Evolutionary conservation across 139 green algal species (phyloP).

Genomic region (Tetratostichococcus sp.): DNA sequence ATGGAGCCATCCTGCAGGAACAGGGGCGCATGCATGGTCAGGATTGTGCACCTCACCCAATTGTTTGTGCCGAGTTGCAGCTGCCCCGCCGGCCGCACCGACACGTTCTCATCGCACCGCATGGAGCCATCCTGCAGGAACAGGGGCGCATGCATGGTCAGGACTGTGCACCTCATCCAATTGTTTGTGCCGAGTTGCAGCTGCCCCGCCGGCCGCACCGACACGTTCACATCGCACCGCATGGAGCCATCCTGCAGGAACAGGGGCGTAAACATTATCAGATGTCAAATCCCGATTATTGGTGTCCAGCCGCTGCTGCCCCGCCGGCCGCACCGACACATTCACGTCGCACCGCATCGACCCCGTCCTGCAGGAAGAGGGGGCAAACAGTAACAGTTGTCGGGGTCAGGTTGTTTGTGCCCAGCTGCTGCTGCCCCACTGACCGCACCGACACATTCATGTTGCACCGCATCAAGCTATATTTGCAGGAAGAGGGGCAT

Average conservation of each 20-base stretch:
- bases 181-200: slow-evolving; percentile 85
- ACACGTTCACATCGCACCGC: slow-evolving; percentile 93
- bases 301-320: slow-evolving; percentile 70
- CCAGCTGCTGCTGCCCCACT: no score
- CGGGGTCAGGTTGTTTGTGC: no score
- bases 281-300: no score
- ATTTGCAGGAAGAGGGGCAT: slow-evolving; percentile 17
- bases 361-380: slow-evolving; percentile 46
- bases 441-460: slow-evolving; percentile 94
- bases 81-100: no score
- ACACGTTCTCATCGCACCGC: no score
- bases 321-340: slow-evolving; percentile 67
- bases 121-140: no score
- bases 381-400: background rate
- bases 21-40: no score
- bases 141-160: background rate
- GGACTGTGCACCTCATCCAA: no score
- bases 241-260: slow-evolving; percentile 68
- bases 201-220: slow-evolving; percentile 51
- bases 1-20: no score
- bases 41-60: no score
- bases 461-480: slow-evolving; percentile 87
- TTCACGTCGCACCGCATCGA: slow-evolving; percentile 94
- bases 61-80: no score
- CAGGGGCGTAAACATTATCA: background rate